phyloP scores from a whole-genome alignment of 1,284 basidiomycete genomes.

The Filobasidium uniguttulatum region DNA sequence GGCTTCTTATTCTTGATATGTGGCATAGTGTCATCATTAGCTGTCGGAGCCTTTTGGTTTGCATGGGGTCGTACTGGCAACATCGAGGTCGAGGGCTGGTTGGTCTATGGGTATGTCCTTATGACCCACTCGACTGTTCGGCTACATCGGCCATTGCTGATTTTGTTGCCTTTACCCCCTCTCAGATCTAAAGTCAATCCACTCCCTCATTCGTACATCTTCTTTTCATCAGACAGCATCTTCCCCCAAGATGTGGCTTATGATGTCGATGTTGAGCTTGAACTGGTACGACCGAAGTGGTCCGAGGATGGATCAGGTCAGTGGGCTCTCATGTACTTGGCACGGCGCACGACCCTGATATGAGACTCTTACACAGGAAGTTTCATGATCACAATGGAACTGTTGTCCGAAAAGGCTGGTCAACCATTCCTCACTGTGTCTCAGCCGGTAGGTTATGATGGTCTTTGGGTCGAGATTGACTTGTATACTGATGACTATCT shows the following conservation, averaged over 20 bases:
- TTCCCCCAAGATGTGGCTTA: constrained; percentile 35
- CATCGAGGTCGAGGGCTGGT: constrained; percentile 35
- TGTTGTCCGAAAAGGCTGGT: constrained; percentile 17
- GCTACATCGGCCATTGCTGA: background rate
- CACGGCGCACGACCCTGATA: background rate
- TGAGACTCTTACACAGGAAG: constrained; percentile 26
- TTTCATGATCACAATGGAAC: constrained; percentile 35
- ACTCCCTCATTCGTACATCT: constrained; percentile 30
- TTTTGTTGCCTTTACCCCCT: background rate
- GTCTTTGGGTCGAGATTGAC: no score
- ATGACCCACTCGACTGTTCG: background rate
- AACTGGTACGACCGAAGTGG: constrained; percentile 32
- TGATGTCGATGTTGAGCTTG: constrained; percentile 36
- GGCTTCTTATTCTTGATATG: constrained; percentile 24
- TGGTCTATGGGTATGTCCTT: constrained; percentile 29
- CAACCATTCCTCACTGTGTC: constrained; percentile 9
- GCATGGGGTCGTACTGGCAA: constrained; percentile 31
- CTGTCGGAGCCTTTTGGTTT: constrained; percentile 36
- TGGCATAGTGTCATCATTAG: constrained; percentile 27
- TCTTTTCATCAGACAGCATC: constrained; percentile 20
- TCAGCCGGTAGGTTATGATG: constrained; percentile 29
- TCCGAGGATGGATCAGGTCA: constrained; percentile 10
- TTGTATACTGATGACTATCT: no score
- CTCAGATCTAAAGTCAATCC: constrained; percentile 24
- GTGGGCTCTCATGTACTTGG: background rate